Evolutionary conservation across 768 basidiomycete genomes (phyloP), one percentile per base, ranked within the genome.

Genomic region (Infundibulicybe gibba): DNA sequence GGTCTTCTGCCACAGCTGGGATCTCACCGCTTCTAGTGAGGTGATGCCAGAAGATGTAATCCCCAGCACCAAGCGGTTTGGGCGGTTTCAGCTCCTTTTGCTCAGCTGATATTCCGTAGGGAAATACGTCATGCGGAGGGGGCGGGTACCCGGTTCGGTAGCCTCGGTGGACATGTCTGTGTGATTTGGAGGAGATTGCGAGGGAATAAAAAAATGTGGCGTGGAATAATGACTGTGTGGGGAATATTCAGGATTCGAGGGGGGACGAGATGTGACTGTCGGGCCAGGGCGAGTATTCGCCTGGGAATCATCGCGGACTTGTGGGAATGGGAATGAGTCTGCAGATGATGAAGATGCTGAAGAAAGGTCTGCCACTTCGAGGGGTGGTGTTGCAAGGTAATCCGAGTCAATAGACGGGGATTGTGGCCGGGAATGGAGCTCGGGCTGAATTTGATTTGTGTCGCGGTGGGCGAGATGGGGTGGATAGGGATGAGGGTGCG

Each of bases 1-100:
- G 57, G 61, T 88, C 81, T 50, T 89, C 81, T 43, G 61, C 62
- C 9, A 85, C 83, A 20, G 77, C 83, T 34, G 85, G 80, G 49
- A 87, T 85, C 62, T 90, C 87, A 11, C 87, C 87, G 49, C 72
- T 76, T 53, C 78, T 79, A 41, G 73, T 62, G 49, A 90, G 80
- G 54, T 89, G 82, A 59, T 90, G 86, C 87, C 87, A 90, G 57
- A 75, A 87, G 14, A 90, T 66, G 9, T 80, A 58, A 50, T 87
- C 85, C 16, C 87, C 87, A 9, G 72, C 67, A 55, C 66, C 71
- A 30, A 84, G 74, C 41, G 62, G 69, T 47, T 65, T 67, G 32
- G 64, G 62, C 47, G 43, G 49, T 33, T 71, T 65, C 6, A 59
- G 56, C 45, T 77, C 75, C 50, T 68, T 67, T 48, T 67, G 67